Base-by-base conservation (phyloP, 2,329 filamentous ascomycete genomes). In the Amesomyces nigricolor region DNA sequence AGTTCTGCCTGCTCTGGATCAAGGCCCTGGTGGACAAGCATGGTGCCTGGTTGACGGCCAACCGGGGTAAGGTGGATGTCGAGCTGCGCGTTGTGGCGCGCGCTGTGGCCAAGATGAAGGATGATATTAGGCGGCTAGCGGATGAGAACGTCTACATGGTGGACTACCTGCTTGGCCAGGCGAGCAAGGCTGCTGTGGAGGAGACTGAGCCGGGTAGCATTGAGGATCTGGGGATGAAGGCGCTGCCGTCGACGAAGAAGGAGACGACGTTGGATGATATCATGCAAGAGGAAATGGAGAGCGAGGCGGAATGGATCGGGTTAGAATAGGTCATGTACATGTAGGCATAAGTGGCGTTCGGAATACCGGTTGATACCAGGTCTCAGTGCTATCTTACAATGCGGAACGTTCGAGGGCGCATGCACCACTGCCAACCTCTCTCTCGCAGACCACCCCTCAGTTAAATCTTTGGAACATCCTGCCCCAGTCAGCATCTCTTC, bases 1-100 rank as follows among this genome's bases (percentile, higher is more conserved):
- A 99, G 72, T 95, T 97, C 72, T 95, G 94, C 65, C 75, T 99
- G 44, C 75, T 92, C 8, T 99, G 94, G 94, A 88, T 96, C 66
- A 89, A 94, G 70, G 84, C 89, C 1, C 73, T 87, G 35, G 77
- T 97, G 56, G 87, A 88, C 64, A 85, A 84, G 64, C 92, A 97
- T 69, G 94, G 94, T 35, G 79, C 87, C 19, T 92, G 87, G 78
- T 79, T 99, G 64, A 88, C 89, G 56, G 87, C 91, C 37, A 87
- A 92, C 68, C 79, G 87, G 19, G 86, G 82, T 51, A 86, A 87
- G 63, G 84, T 94, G 35, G 90, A 92, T 38, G 81, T 92, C 2
- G 94, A 97, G 71, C 74, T 97, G 61, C 81, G 94, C 37, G 81
- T 90, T 32, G 85, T 96, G 7, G 85, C 90, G 58, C 83, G 91